phyloP scores from a whole-genome alignment of 805 yeast genomes.

The Ogataea angusta region DNA sequence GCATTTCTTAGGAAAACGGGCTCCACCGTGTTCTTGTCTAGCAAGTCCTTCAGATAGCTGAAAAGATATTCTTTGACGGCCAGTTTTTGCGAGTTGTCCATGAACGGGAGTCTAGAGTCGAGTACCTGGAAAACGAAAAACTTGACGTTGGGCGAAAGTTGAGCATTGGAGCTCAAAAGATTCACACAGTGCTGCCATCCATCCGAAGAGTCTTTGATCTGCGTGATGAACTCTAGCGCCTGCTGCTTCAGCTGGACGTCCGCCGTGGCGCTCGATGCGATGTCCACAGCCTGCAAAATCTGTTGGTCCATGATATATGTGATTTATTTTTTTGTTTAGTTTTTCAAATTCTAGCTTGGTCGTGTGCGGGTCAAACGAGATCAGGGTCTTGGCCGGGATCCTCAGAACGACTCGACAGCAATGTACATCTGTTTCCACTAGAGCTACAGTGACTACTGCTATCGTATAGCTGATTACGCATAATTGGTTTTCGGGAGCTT shows the following conservation, averaged over 20 bases:
- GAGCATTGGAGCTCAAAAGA: constrained; percentile 35
- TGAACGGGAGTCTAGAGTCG: constrained; percentile 48
- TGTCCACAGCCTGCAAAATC: constrained; percentile 83
- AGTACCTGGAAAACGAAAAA: constrained; percentile 71
- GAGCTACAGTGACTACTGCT: too few species aligned
- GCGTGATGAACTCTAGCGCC: constrained; percentile 52
- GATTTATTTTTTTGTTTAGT: constrained; percentile 8
- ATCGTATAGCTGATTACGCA: too few species aligned
- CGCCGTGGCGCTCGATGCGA: constrained; percentile 70
- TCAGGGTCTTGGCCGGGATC: neutral
- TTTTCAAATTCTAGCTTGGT: constrained; percentile 9
- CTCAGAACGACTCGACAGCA: too few species aligned
- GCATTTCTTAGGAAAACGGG: constrained; percentile 51
- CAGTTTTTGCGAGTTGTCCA: constrained; percentile 44
- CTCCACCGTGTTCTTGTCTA: constrained; percentile 29
- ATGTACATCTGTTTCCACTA: too few species aligned
- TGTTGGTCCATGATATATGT: constrained; percentile 41
- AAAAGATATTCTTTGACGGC: constrained; percentile 48
- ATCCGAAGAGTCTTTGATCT: constrained; percentile 49
- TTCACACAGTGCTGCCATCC: constrained; percentile 56
- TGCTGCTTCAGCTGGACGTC: constrained; percentile 60
- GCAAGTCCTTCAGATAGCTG: constrained; percentile 36
- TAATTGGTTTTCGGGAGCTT: neutral
- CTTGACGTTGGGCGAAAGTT: constrained; percentile 51
- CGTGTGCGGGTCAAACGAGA: constrained; percentile 4